Evolutionary conservation across 169 alveolate species (phyloP).

Genomic region (Eimeria acervulina): DNA sequence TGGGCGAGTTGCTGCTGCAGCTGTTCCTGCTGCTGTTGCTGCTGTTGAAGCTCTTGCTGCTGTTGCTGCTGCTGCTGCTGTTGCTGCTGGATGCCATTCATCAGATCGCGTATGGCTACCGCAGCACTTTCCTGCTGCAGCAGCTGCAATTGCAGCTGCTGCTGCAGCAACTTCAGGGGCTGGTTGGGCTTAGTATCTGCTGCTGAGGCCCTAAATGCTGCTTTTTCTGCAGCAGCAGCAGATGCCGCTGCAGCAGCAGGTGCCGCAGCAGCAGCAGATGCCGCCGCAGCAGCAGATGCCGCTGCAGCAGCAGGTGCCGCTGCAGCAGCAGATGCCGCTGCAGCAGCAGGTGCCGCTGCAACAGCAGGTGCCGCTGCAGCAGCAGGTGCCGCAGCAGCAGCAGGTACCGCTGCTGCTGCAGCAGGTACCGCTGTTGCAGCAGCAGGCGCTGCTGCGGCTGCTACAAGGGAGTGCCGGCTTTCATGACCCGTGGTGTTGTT

Average conservation of each 20-base stretch:
- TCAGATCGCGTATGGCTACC: background rate
- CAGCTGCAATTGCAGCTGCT: background rate
- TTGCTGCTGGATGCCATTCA: background rate
- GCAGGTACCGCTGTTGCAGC: background rate
- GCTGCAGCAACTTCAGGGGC: background rate
- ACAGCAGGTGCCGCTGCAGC: background rate
- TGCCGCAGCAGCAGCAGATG: too few relatives aligned
- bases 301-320: background rate
- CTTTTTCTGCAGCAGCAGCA: too few relatives aligned
- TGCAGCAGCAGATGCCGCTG: background rate
- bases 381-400: background rate
- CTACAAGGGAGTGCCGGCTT: too few relatives aligned
- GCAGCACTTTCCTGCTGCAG: slow-evolving; percentile 9
- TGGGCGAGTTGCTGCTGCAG: slow-evolving; percentile 1
- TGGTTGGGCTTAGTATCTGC: too few relatives aligned
- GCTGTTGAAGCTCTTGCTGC: background rate
- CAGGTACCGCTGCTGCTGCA: background rate
- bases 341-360: background rate
- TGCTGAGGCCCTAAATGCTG: too few relatives aligned
- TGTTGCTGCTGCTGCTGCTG: slow-evolving; percentile 2
- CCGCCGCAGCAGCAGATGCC: too few relatives aligned
- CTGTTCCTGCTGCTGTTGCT: background rate
- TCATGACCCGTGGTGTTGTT: too few relatives aligned
- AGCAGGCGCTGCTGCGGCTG: background rate
- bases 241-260: too few relatives aligned